Conservation (phyloP, 148 eudicot species). For the Beta vulgaris region DNA sequence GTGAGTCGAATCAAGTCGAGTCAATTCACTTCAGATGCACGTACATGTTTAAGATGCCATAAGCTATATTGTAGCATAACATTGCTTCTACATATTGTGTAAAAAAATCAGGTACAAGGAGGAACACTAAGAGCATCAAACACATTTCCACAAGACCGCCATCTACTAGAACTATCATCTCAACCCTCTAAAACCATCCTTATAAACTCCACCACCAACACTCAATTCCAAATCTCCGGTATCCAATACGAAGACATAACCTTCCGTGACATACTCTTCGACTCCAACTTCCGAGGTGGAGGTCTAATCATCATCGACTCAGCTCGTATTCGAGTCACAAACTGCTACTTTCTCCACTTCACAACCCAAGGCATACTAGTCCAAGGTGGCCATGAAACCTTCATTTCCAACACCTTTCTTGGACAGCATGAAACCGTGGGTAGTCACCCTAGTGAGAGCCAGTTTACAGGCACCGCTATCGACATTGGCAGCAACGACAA, state of each 20-base stretch:
- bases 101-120: slow-evolving; percentile 17
- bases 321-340: slow-evolving; percentile 14
- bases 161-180: slow-evolving; percentile 3
- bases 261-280: slow-evolving; percentile 24
- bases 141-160: slow-evolving; percentile 14
- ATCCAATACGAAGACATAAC: slow-evolving; percentile 20
- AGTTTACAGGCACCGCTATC: slow-evolving; percentile 11
- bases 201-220: neutral
- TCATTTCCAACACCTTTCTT: slow-evolving; percentile 20
- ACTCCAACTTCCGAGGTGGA: slow-evolving; percentile 8
- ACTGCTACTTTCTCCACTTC: slow-evolving; percentile 24
- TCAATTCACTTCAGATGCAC: too few species aligned
- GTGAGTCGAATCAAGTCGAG: too few species aligned
- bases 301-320: slow-evolving; percentile 6
- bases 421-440: slow-evolving; percentile 22
- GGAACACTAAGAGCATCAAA: slow-evolving; percentile 24
- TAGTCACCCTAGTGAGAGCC: neutral
- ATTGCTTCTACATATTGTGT: neutral
- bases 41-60: too few species aligned
- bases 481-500: slow-evolving; percentile 15
- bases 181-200: neutral
- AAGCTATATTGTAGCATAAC: neutral
- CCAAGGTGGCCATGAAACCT: slow-evolving; percentile 20
- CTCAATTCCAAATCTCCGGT: neutral
- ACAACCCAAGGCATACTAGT: slow-evolving; percentile 11